Evolutionary conservation across 2,329 filamentous ascomycete species (phyloP), one percentile per base, ranked within the genome.

Genomic region (Triangularia setosa): DNA sequence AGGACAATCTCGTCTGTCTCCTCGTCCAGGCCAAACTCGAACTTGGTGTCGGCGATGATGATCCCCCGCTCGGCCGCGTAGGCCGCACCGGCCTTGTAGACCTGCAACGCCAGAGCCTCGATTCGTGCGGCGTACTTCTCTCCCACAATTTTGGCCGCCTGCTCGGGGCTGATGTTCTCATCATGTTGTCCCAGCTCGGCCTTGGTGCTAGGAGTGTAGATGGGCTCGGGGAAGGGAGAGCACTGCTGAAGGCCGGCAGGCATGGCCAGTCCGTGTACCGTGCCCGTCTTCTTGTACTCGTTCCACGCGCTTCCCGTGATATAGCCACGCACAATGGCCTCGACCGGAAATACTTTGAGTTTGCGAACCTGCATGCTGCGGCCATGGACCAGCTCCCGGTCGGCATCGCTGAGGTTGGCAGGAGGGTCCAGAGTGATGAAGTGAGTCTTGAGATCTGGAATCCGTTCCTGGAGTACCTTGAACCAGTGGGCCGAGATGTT

Each of bases 291-390:
- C 74, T 86, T 79, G 79, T 95, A 84, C 79, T 96, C 92, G 44
- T 83, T 83, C 90, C 91, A 96, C 0, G 91, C 92, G 55, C 87
- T 90, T 53, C 93, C 93, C 5, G 93, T 93, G 74, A 97, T 87
- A 79, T 96, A 96, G 69, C 93, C 93, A 64, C 92, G 87, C n/a
- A 96, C 91, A 68, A 94, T 94, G 53, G 88, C 90, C 78, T 94
- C 91, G 67, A 96, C 82, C 24, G 91, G 90, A 65, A 96, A 86
- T 68, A 95, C 86, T 71, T 88, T 85, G 64, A 92, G 82, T 68
- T 86, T 87, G 67, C 88, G 86, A 62, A 94, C 90, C 69, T 87
- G 11, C 92, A 96, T 96, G 74, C 84, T 87, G 65, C 92, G 88
- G 70, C 85, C 81, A 62, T 85, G 82, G 56, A 89, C 79, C 40